Evolutionary conservation across 2,329 filamentous ascomycete species (phyloP), one percentile per base, ranked within the genome.

Genomic region (Sphaerulina vaccinii): DNA sequence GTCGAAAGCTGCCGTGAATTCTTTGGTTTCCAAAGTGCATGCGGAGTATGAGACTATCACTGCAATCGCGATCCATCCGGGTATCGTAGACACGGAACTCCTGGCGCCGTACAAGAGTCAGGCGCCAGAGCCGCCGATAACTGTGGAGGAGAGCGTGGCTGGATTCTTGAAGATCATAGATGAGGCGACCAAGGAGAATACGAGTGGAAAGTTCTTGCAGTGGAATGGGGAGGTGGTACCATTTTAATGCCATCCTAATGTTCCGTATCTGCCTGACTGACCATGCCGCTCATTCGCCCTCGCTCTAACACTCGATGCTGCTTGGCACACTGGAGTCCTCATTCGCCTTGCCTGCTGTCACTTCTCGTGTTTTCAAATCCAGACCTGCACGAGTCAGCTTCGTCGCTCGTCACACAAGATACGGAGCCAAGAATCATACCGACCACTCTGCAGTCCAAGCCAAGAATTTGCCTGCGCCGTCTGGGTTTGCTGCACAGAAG

Each of bases 1-100:
- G 10, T 29, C 29, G 35, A 47, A 52, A 41, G 42, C 43, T 13
- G 42, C 42, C 8, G 37, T 40, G 19, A 52, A 47, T 24, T 36
- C 9, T 6, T 47, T 47, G 9, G 5, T 47, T 3, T 35, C 16
- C 21, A 38, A 47, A 23, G 32, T 29, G 13, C 21, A 22, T n/a
- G 32, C 15, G 15, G 43, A 47, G 33, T 15, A 37, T 18, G 13
- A 16, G 11, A 33, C 38, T 8, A 47, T 47, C 6, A 24, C 6
- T 1, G 23, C 36, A 8, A 19, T 35, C 10, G 9, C 23, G 10
- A 13, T 47, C 2, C 32, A 47, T 38, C 44, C 44, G 1, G 44
- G 44, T 3, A 8, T 39, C 21, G 44, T 47, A n/a, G 35, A 38
- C n/a, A 48, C 33, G 44, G 44, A 48, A 29, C 38, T 48, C 16